Evolutionary conservation across 495 filamentous ascomycete species (phyloP), one percentile per base, ranked within the genome.

Genomic region (Arthonia radiata): DNA sequence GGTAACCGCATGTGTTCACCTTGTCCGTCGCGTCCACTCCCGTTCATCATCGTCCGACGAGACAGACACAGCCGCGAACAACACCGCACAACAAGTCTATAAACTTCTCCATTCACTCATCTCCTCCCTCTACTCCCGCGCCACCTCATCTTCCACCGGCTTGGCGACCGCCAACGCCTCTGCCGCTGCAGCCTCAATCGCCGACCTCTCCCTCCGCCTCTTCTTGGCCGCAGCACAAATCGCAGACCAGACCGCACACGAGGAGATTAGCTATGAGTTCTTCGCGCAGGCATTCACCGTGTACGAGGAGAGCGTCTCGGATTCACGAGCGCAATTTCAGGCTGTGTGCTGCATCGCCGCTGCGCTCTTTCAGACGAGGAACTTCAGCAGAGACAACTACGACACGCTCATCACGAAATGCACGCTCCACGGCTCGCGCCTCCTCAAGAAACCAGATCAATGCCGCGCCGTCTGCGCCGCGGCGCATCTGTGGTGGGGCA

Each of bases 201-300:
- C 83, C 2, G 89, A 94, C 43, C 61, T 94, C 5, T 63, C 71
- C 8, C 63, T 97, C 11, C 77, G 86, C 3, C 55, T 93, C 5
- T 94, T 93, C 44, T 65, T 82, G 27, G 67, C 74, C 33, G 90
- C 79, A 41, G 86, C 86, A 10, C 82, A 93, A 48, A 70, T 83
- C 16, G 80, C 89, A 13, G 83, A 92, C 39, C 76, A 86, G 46
- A 82, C 70, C 4, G 77, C 73, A 9, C 82, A 82, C 36, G 86
- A 94, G 47, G 86, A 94, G 49, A 74, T 92, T 15, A 73, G 77
- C 11, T 97, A 97, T 47, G 86, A 97, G 47, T 94, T 89, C 56
- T 97, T 93, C 39, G 86, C 83, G 2, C 89, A 97, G 43, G 86
- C 86, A 1, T 97, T 97, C 34, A 94, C 86, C 0, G 79, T 94